phyloP scores from a whole-genome alignment of 2,329 filamentous ascomycete genomes.

The Aspergillus ruber region DNA sequence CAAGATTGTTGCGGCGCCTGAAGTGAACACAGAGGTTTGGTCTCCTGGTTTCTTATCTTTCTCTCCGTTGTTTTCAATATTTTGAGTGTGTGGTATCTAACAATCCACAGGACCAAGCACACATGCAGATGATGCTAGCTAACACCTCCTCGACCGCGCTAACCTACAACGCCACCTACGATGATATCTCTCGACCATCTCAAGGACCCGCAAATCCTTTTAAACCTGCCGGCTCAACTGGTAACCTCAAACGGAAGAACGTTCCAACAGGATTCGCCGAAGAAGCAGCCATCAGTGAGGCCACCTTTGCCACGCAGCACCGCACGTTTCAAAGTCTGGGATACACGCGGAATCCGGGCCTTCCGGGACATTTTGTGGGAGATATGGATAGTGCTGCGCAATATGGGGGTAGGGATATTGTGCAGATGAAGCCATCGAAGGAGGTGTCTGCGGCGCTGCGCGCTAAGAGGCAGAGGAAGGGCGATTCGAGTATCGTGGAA shows the following conservation, averaged over 20 bases:
- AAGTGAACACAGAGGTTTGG: constrained; percentile 53
- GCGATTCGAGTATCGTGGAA: constrained; percentile 74
- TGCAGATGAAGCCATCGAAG: constrained; percentile 57
- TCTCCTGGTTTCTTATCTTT: constrained; percentile 22
- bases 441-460: constrained; percentile 62
- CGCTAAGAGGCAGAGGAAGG: constrained; percentile 75
- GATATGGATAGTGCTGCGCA: constrained; percentile 39
- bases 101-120: constrained; percentile 42
- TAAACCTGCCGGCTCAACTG: constrained; percentile 51
- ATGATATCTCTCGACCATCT: constrained; percentile 60
- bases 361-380: constrained; percentile 42
- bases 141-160: constrained; percentile 46
- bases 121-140: constrained; percentile 46
- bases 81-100: constrained; percentile 28
- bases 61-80: background rate
- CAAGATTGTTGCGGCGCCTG: constrained; percentile 44
- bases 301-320: constrained; percentile 82
- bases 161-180: constrained; percentile 57
- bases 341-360: constrained; percentile 45
- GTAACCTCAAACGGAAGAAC: constrained; percentile 67
- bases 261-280: constrained; percentile 78
- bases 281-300: constrained; percentile 83
- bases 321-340: constrained; percentile 67
- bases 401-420: constrained; percentile 47
- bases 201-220: constrained; percentile 71